Percentiles rank a stretch among this genome's conserved stretches.
These are phyloP conservation scores for Apiospora malaysiana DNA, from an alignment of 2,329 filamentous ascomycete species.

Conservation along the genomic window DNA sequence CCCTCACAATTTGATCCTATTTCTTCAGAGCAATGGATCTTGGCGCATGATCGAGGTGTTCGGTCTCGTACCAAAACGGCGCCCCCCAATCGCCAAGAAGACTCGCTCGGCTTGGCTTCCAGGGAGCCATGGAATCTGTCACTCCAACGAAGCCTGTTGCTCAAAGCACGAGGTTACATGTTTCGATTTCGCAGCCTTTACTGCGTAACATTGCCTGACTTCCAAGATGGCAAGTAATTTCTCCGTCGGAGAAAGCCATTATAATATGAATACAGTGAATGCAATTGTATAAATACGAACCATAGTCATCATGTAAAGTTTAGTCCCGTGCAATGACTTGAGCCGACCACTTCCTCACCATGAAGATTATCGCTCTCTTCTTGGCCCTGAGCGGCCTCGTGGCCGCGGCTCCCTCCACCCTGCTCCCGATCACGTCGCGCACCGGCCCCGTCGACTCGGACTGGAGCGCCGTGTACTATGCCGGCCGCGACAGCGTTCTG, in stretches of 20 bases:
- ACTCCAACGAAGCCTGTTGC: not conserved
- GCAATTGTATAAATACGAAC: not conserved
- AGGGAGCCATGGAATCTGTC: not conserved
- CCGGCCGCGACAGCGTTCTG: conserved; percentile 40
- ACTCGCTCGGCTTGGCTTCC: not conserved
- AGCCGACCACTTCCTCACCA: not conserved
- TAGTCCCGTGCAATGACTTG: not conserved
- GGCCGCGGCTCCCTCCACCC: not conserved
- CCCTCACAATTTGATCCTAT: no score
- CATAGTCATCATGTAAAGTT: not conserved
- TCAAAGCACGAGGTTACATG: not conserved
- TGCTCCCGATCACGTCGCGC: conserved; percentile 33
- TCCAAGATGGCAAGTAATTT: not conserved
- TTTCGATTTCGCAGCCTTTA: not conserved
- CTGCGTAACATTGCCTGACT: not conserved
- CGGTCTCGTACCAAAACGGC: not conserved
- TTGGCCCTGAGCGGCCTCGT: not conserved
- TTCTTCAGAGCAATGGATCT: no score
- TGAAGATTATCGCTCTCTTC: not conserved
- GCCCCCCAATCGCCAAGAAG: not conserved
- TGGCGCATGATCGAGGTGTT: not conserved
- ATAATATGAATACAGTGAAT: not conserved
- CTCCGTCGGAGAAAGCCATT: no score
- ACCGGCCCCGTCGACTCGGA: conserved; percentile 49
- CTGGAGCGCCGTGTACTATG: conserved; percentile 48